These are phyloP conservation scores for Penicillium psychrofluorescens DNA, from an alignment of 495 filamentous ascomycete genomes.

Conservation along the genomic window DNA sequence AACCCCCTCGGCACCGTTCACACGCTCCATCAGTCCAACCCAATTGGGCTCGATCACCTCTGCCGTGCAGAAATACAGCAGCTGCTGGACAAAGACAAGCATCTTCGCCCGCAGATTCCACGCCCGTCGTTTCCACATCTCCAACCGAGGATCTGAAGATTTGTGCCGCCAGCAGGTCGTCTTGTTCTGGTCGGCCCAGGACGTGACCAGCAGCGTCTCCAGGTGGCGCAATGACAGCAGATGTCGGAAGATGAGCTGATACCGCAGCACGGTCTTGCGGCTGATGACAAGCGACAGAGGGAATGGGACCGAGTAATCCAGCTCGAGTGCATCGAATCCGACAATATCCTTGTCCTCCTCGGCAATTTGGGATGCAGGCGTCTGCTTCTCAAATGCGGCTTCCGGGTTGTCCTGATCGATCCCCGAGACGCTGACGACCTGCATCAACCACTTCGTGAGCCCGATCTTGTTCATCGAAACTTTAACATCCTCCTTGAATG, in stretches of 20 bases:
- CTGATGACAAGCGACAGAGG: conserved; percentile 95
- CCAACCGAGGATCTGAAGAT: conserved; percentile 63
- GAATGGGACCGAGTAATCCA: conserved; percentile 93
- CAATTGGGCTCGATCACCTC: conserved; percentile 99
- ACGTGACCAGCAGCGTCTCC: conserved; percentile 72
- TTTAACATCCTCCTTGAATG: conserved; percentile 96
- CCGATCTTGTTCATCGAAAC: conserved; percentile 93
- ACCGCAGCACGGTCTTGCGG: conserved; percentile 89
- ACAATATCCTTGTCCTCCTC: conserved; percentile 80
- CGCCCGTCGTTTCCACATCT: conserved; percentile 86
- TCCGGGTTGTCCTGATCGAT: conserved; percentile 76
- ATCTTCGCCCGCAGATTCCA: conserved; percentile 91
- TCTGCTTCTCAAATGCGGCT: conserved; percentile 45
- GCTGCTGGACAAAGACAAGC: conserved; percentile 93
- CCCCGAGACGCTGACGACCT: conserved; percentile 90
- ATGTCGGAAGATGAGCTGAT: conserved; percentile 93
- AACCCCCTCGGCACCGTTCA: conserved; percentile 56
- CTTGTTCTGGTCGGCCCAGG: conserved; percentile 86
- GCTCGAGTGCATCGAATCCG: conserved; percentile 84
- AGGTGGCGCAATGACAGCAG: conserved; percentile 81
- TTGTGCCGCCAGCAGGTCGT: conserved; percentile 78
- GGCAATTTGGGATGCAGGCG: conserved; percentile 36
- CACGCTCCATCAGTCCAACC: conserved; percentile 79
- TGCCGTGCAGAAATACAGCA: conserved; percentile 91
- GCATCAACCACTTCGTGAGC: conserved; percentile 87